Conservation (phyloP, 495 filamentous ascomycete genomes). For the Margaritispora aquatica region DNA sequence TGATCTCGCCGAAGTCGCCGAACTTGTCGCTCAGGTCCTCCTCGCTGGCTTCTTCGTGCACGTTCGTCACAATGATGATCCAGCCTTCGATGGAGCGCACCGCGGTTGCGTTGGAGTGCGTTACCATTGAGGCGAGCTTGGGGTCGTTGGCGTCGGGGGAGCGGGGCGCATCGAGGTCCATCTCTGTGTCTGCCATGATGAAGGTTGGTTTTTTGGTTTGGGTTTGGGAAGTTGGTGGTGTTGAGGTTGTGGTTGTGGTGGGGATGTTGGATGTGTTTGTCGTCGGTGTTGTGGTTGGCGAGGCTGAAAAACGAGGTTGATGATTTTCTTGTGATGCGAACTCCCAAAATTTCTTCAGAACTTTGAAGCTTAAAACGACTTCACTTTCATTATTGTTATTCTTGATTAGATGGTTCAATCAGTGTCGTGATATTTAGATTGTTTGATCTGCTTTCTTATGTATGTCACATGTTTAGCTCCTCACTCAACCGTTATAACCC, state of each 20-base stretch:
- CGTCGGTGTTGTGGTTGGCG: neutral
- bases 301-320: neutral
- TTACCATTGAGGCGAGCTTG: slow-evolving; percentile 62
- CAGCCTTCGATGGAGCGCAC: slow-evolving; percentile 98
- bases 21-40: slow-evolving; percentile 94
- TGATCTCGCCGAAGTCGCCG: slow-evolving; percentile 93
- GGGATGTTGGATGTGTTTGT: neutral
- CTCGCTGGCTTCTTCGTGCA: slow-evolving; percentile 96
- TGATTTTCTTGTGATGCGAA: too few relatives aligned
- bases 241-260: neutral
- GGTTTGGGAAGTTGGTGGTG: neutral
- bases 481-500: too few relatives aligned
- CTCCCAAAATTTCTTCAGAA: too few relatives aligned
- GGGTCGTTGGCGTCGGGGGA: slow-evolving; percentile 33
- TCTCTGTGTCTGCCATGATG: slow-evolving; percentile 62
- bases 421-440: too few relatives aligned
- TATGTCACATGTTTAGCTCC: too few relatives aligned
- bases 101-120: slow-evolving; percentile 73
- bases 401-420: too few relatives aligned
- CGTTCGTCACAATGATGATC: slow-evolving; percentile 95
- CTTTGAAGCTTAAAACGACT: too few relatives aligned
- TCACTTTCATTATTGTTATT: too few relatives aligned
- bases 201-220: slow-evolving; percentile 3
- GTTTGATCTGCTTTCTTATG: too few relatives aligned
- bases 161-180: slow-evolving; percentile 66